These are phyloP conservation scores for Yamadazyma dendronema DNA, from an alignment of 1,139 yeast species.

Conservation along the genomic window DNA sequence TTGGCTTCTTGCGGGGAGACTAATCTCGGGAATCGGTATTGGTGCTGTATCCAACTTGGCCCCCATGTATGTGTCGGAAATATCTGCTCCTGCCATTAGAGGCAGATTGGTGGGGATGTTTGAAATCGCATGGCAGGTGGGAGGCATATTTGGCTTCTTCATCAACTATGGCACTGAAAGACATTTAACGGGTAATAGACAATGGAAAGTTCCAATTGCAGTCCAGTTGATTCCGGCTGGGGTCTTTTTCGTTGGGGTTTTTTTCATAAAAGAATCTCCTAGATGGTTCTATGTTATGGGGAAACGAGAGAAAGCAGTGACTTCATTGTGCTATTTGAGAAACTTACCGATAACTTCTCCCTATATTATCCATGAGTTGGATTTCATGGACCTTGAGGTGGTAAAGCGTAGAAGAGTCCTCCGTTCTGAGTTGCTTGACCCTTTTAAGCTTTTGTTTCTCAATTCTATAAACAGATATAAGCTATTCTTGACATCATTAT, in stretches of 20 bases:
- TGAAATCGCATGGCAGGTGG: slow-evolving; percentile 52
- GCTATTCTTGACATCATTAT: slow-evolving; percentile 25
- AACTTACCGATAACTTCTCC: slow-evolving; percentile 23
- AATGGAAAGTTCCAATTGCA: slow-evolving; percentile 40
- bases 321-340: slow-evolving; percentile 28
- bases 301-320: slow-evolving; percentile 33
- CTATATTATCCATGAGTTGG: slow-evolving; percentile 27
- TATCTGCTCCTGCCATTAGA: slow-evolving; percentile 29
- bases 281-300: slow-evolving; percentile 42
- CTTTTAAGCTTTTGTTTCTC: slow-evolving; percentile 23
- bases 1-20: slow-evolving; percentile 24
- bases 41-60: slow-evolving; percentile 36
- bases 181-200: slow-evolving; percentile 19
- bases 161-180: slow-evolving; percentile 37
- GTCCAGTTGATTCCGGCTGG: slow-evolving; percentile 45
- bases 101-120: slow-evolving; percentile 46
- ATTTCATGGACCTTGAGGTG: slow-evolving; percentile 22
- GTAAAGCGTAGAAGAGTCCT: slow-evolving; percentile 20
- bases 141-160: slow-evolving; percentile 47
- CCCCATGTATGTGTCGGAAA: slow-evolving; percentile 32
- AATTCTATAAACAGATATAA: slow-evolving; percentile 24
- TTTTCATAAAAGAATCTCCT: slow-evolving; percentile 47
- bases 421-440: slow-evolving; percentile 26
- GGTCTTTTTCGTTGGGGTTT: slow-evolving; percentile 36
- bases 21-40: slow-evolving; percentile 34